Evolutionary conservation across 768 basidiomycete genomes (phyloP).

Genomic region (Podaxis sp.): DNA sequence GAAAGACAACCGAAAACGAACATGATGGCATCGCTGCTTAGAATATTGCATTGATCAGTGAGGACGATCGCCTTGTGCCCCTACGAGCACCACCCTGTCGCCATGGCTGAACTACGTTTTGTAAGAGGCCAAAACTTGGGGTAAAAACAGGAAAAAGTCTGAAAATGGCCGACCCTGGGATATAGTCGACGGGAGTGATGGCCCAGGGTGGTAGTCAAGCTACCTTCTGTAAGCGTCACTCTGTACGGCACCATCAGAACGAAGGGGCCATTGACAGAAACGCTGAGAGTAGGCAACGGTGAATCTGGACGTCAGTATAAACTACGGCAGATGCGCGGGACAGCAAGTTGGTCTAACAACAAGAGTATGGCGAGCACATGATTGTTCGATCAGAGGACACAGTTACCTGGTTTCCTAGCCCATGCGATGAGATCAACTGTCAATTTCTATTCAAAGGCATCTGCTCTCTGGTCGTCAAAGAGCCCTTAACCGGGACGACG

Average conservation of each 20-base stretch:
- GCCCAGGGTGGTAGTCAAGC: neutral
- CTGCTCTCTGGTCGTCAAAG: slow-evolving; percentile 14
- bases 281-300: slow-evolving; percentile 1
- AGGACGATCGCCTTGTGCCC: neutral
- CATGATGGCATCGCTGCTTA: slow-evolving; percentile 11
- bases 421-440: slow-evolving; percentile 17
- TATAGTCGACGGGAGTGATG: neutral
- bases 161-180: neutral
- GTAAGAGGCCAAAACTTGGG: neutral
- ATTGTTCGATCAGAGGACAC: slow-evolving; percentile 7
- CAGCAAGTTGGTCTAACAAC: slow-evolving; percentile 3
- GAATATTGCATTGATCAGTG: neutral
- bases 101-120: neutral
- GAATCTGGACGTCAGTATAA: neutral
- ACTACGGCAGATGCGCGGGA: slow-evolving; percentile 2
- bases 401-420: slow-evolving; percentile 19
- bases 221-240: neutral
- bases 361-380: neutral
- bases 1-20: slow-evolving; percentile 10
- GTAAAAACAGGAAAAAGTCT: neutral
- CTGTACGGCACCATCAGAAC: slow-evolving; percentile 9
- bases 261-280: slow-evolving; percentile 6
- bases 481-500: neutral
- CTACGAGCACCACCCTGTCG: neutral
- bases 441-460: slow-evolving; percentile 13